Percentiles rank a stretch among this genome's conserved stretches.
Evolutionary conservation across 176 grass and related monocot genomes (phyloP).

Genomic region (Otatea glauca): DNA sequence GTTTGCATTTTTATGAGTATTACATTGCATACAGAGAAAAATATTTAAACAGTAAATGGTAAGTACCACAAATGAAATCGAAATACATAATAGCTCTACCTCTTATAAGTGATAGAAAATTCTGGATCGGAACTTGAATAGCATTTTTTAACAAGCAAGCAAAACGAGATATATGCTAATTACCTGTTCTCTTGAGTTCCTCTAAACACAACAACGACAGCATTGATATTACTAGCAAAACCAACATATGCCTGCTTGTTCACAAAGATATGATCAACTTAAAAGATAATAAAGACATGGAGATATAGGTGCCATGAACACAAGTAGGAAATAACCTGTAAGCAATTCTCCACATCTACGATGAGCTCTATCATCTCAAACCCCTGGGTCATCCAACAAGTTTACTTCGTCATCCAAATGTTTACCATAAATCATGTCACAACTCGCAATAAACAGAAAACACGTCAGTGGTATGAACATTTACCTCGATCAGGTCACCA

Average conservation of each 20-base stretch:
- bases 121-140: background rate
- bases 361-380: slow-evolving; percentile 81
- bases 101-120: background rate
- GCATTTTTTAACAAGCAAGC: background rate
- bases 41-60: background rate
- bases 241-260: slow-evolving; percentile 84
- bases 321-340: slow-evolving; percentile 60
- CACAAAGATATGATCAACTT: slow-evolving; percentile 8
- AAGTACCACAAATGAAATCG: background rate
- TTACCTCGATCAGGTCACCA: slow-evolving; percentile 72
- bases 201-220: slow-evolving; percentile 83
- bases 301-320: background rate
- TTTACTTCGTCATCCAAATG: slow-evolving; percentile 10
- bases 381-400: slow-evolving; percentile 59
- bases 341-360: slow-evolving; percentile 87
- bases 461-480: background rate
- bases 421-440: slow-evolving; percentile 36
- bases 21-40: slow-evolving; percentile 21
- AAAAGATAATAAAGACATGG: slow-evolving; percentile 6
- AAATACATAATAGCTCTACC: slow-evolving; percentile 1
- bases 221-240: slow-evolving; percentile 82
- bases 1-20: background rate
- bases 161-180: background rate
- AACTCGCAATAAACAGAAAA: slow-evolving; percentile 24
- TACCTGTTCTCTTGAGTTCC: slow-evolving; percentile 98